phyloP scores from a whole-genome alignment of 2,329 filamentous ascomycete genomes.

The Calonectria leucothoes region DNA sequence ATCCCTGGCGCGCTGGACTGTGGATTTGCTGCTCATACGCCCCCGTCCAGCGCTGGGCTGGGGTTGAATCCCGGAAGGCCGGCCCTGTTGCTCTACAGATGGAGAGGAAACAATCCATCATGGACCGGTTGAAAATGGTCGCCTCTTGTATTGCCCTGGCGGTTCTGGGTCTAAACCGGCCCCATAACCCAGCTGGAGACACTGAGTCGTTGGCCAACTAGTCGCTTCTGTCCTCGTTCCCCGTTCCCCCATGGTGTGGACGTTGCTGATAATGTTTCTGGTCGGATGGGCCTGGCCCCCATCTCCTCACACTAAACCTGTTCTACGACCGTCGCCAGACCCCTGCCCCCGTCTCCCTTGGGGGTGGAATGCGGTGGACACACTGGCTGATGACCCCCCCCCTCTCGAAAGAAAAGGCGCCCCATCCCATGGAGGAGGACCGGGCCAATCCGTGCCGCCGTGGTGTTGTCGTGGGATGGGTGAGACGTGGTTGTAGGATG shows the following conservation, averaged over 20 bases:
- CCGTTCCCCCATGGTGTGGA: conserved; percentile 6
- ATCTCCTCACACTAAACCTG: conserved; percentile 24
- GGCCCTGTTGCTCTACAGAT: conserved; percentile 22
- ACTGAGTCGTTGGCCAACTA: conserved; percentile 8
- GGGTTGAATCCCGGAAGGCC: conserved; percentile 21
- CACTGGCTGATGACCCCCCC: conserved; percentile 4
- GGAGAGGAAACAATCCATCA: conserved; percentile 6
- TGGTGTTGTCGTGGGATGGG: background rate
- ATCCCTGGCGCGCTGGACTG: conserved; percentile 10
- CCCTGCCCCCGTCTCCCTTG: background rate
- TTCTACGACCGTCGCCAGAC: conserved; percentile 12
- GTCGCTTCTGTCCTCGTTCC: conserved; percentile 4
- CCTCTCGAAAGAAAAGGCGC: conserved; percentile 20
- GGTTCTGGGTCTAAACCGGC: background rate
- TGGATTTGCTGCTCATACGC: conserved; percentile 13
- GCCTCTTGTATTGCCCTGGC: background rate
- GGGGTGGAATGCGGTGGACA: conserved; percentile 18
- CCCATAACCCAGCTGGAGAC: conserved; percentile 11
- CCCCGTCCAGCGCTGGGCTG: conserved; percentile 2
- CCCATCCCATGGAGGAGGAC: conserved; percentile 6
- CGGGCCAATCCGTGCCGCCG: conserved; percentile 18
- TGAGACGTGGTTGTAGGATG: background rate
- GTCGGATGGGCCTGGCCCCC: conserved; percentile 13
- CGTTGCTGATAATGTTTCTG: conserved; percentile 14
- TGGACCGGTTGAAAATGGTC: background rate